These are phyloP conservation scores for Yamadazyma olivae DNA, from an alignment of 805 yeast genomes.

Conservation along the genomic window DNA sequence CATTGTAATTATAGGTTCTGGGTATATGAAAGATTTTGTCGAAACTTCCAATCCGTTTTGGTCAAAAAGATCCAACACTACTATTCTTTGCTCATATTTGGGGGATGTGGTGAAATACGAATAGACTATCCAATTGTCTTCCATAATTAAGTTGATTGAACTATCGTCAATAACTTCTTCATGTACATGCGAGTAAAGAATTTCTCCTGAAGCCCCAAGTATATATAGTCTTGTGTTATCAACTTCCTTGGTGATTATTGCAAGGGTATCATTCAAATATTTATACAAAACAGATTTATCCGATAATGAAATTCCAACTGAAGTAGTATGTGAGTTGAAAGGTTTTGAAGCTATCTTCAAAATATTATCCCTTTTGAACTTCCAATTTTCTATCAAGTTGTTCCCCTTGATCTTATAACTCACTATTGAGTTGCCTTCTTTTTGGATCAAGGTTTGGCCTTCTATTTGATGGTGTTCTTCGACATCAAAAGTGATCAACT, in stretches of 20 bases:
- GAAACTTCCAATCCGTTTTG: constrained; percentile 23
- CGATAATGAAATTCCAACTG: constrained; percentile 65
- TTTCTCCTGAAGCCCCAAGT: constrained; percentile 68
- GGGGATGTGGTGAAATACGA: constrained; percentile 54
- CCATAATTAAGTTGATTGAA: constrained; percentile 54
- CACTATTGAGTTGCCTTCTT: constrained; percentile 9
- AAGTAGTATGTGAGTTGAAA: constrained; percentile 30
- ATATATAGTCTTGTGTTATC: constrained; percentile 45
- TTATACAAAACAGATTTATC: constrained; percentile 79
- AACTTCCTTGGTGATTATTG: constrained; percentile 39
- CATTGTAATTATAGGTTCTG: constrained; percentile 54
- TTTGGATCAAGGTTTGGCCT: constrained; percentile 14
- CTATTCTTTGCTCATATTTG: constrained; percentile 51
- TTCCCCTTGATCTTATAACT: constrained; percentile 19
- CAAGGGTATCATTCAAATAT: constrained; percentile 62
- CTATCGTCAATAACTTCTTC: constrained; percentile 35
- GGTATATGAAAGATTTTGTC: constrained; percentile 58
- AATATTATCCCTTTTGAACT: constrained; percentile 17
- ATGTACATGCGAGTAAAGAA: constrained; percentile 45
- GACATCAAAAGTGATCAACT: not conserved
- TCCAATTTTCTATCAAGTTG: constrained; percentile 26
- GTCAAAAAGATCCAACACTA: constrained; percentile 71
- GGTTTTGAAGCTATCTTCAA: constrained; percentile 20
- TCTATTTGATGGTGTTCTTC: too few species aligned
- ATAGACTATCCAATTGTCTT: constrained; percentile 82